Evolutionary conservation across 139 green algal species (phyloP).

Genomic region (Marvania coccoides): DNA sequence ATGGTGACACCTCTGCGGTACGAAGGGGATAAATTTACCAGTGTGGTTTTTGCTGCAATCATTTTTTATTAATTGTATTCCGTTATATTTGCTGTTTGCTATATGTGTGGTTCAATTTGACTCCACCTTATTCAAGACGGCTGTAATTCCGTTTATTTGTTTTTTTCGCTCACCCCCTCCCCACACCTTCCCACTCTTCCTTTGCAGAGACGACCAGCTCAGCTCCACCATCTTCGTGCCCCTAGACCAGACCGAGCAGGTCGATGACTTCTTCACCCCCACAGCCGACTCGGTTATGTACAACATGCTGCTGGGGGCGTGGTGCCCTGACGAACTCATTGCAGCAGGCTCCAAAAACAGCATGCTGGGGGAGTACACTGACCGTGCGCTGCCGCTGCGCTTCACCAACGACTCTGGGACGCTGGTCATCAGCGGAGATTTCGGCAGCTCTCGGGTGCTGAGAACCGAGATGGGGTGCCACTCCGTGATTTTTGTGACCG

Average conservation of each 20-base stretch:
- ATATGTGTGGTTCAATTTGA: too few relatives aligned
- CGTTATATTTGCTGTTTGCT: too few relatives aligned
- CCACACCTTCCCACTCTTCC: too few relatives aligned
- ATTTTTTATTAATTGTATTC: too few relatives aligned
- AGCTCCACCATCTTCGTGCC: background rate
- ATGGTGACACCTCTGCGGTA: background rate
- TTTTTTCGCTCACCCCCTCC: too few relatives aligned
- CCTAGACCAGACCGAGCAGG: background rate
- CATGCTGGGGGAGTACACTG: background rate
- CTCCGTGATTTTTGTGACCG: background rate
- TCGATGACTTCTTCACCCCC: background rate
- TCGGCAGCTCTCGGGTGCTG: background rate
- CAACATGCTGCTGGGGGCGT: background rate
- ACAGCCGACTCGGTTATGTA: background rate
- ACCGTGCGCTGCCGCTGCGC: background rate
- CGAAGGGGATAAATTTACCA: too few relatives aligned
- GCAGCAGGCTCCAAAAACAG: background rate
- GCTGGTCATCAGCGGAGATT: background rate
- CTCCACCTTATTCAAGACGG: too few relatives aligned
- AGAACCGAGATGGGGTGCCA: background rate
- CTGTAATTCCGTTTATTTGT: too few relatives aligned
- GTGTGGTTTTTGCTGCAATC: too few relatives aligned
- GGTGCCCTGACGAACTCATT: background rate
- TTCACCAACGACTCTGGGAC: background rate
- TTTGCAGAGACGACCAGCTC: background rate